phyloP scores from a whole-genome alignment of 495 filamentous ascomycete species.

The Penicillium fimorum region DNA sequence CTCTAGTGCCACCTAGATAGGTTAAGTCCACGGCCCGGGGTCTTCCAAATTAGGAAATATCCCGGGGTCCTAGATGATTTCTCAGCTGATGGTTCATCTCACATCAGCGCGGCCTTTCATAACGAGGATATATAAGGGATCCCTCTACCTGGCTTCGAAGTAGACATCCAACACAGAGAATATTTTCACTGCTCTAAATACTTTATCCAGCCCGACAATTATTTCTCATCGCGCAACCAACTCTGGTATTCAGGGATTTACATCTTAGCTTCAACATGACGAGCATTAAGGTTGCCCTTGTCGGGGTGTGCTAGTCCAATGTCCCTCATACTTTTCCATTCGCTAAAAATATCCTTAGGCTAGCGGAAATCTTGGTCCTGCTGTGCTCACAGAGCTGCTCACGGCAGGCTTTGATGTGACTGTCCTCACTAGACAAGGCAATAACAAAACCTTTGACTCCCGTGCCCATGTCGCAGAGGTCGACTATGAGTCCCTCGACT shows the following conservation, averaged over 20 bases:
- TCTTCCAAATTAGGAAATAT: too few relatives aligned
- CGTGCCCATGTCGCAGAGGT: slow-evolving; percentile 44
- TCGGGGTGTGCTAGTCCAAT: slow-evolving; percentile 1
- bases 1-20: too few relatives aligned
- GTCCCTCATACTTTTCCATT: background rate
- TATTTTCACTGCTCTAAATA: background rate
- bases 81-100: too few relatives aligned
- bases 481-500: slow-evolving; percentile 56
- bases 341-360: slow-evolving; percentile 35
- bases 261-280: background rate
- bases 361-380: slow-evolving; percentile 58
- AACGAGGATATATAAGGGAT: background rate
- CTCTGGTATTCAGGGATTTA: background rate
- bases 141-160: background rate
- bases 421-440: slow-evolving; percentile 50
- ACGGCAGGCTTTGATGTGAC: slow-evolving; percentile 58
- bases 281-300: slow-evolving; percentile 4
- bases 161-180: background rate
- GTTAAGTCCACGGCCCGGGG: too few relatives aligned
- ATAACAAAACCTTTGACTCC: slow-evolving; percentile 37
- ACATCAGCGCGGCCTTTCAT: background rate
- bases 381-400: slow-evolving; percentile 54
- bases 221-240: background rate
- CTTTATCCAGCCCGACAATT: background rate
- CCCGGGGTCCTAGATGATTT: too few relatives aligned